Conservation (phyloP, 306 rosid species). For the Clitoria ternatea region DNA sequence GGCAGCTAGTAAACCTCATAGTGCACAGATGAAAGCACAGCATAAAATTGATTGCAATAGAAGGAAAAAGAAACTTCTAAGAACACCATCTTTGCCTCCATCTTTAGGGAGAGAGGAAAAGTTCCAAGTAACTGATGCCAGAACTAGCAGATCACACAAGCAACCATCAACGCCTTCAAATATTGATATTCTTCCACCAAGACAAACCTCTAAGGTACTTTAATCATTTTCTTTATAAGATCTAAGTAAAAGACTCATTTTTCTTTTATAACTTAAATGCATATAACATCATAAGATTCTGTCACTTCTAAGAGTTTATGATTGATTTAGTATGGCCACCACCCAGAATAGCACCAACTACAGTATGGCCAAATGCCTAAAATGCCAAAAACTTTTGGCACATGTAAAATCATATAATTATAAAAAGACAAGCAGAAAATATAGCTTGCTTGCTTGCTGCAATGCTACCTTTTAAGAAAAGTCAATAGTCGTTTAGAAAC, state of each 20-base stretch:
- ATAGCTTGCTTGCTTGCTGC: neutral
- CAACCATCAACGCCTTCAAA: conserved; percentile 33
- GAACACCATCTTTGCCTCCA: conserved; percentile 49
- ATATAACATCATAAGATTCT: neutral
- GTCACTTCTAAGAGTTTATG: conserved; percentile 9
- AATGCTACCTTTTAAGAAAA: conserved; percentile 3
- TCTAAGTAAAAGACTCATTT: neutral
- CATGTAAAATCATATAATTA: conserved; percentile 10
- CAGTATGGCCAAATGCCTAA: neutral
- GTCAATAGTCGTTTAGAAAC: neutral
- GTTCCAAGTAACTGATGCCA: conserved; percentile 25
- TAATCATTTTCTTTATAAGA: neutral
- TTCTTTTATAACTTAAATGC: neutral
- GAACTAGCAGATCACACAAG: conserved; percentile 36
- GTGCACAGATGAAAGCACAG: conserved; percentile 25
- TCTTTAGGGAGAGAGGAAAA: conserved; percentile 42
- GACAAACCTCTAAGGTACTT: conserved; percentile 48
- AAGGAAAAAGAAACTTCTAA: conserved; percentile 30
- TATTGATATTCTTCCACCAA: conserved; percentile 39
- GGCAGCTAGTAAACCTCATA: conserved; percentile 4
- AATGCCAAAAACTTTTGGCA: conserved; percentile 25
- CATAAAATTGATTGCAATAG: conserved; percentile 20
- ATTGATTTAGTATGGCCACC: conserved; percentile 1
- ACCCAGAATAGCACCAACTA: conserved; percentile 4
- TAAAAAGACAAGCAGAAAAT: conserved; percentile 17